Base-by-base conservation (phyloP, 2,329 filamentous ascomycete genomes). In the Aspergillus sp. region DNA sequence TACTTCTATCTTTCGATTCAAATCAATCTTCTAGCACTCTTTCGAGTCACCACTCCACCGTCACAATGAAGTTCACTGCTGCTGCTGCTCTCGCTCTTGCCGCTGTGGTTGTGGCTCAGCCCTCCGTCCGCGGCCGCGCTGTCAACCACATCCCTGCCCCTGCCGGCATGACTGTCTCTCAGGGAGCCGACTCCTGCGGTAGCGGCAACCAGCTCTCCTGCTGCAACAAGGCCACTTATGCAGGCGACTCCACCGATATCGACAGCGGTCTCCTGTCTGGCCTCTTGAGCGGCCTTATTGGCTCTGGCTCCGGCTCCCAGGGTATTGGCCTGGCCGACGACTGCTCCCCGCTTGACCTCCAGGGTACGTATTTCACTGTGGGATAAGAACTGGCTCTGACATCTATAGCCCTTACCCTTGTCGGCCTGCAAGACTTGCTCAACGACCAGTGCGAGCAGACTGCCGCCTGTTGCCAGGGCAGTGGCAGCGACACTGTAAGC, bases 371-470 rank as follows among this genome's bases (percentile, higher is more conserved):
- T 19, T 3, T 8, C 19, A 3, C 13, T 52, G 8, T 1, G 0
- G 9, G 13, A 19, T 17, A 36, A 8, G 3, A 13, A 30, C 2
- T 12, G 5, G 5, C 21, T 28, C n/a, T 28, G 15, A 28, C 2
- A 13, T 8, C 49, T 73, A 70, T 75, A 63, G 62, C 65, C 51
- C 49, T 75, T 55, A 64, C 60, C 60, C 12, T 72, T 45, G 59
- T 69, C 55, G 50, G 39, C 13, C 39, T 72, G 52, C 66, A 72
- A 64, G 71, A 75, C 32, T 53, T 74, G 17, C 61, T 76, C 66
- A 74, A 75, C 67, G 67, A 70, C 65, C 61, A 74, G 67, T 76
- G 74, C 69, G 71, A 76, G 70, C 68, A 74, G 70, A 76, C 75
- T 66, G 72, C 76, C 64, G 74, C 73, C 55, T 76, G 74, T 59